phyloP scores from a whole-genome alignment of 1,284 basidiomycete genomes.

The Rhodotorula sp. region DNA sequence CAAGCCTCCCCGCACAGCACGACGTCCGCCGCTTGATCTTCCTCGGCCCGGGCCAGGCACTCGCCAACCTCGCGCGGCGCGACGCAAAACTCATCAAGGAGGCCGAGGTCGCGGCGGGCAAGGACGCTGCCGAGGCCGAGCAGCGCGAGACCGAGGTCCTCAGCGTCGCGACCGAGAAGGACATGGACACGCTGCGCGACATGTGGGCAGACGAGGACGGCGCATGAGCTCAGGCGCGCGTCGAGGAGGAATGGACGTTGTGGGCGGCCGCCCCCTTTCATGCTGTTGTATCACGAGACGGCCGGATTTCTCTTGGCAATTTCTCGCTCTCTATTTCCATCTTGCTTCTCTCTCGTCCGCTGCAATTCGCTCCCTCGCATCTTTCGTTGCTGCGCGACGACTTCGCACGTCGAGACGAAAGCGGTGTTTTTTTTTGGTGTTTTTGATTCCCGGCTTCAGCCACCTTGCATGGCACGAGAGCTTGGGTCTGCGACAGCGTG shows the following conservation, averaged over 20 bases:
- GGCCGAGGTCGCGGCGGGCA: conserved; percentile 10
- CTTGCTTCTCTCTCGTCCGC: too few species aligned
- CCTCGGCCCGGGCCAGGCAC: conserved; percentile 47
- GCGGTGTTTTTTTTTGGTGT: too few species aligned
- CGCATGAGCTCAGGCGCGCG: not conserved
- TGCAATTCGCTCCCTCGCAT: too few species aligned
- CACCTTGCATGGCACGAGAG: too few species aligned
- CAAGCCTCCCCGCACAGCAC: conserved; percentile 30
- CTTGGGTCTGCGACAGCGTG: too few species aligned
- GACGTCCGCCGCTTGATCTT: conserved; percentile 41
- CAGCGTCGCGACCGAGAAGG: conserved; percentile 40
- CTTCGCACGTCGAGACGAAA: too few species aligned
- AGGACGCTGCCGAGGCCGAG: not conserved
- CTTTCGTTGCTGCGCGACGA: too few species aligned
- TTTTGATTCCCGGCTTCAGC: too few species aligned
- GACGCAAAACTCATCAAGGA: conserved; percentile 31
- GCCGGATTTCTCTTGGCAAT: too few species aligned
- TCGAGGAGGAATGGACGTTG: not conserved
- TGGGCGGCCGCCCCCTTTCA: too few species aligned
- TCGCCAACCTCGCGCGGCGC: conserved; percentile 46
- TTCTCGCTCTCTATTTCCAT: too few species aligned
- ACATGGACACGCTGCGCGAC: conserved; percentile 27
- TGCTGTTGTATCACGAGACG: not conserved
- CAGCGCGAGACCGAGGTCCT: conserved; percentile 30
- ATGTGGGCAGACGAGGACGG: conserved; percentile 29